Evolutionary conservation across 768 basidiomycete species (phyloP).

Genomic region (Termitomyces sp.): DNA sequence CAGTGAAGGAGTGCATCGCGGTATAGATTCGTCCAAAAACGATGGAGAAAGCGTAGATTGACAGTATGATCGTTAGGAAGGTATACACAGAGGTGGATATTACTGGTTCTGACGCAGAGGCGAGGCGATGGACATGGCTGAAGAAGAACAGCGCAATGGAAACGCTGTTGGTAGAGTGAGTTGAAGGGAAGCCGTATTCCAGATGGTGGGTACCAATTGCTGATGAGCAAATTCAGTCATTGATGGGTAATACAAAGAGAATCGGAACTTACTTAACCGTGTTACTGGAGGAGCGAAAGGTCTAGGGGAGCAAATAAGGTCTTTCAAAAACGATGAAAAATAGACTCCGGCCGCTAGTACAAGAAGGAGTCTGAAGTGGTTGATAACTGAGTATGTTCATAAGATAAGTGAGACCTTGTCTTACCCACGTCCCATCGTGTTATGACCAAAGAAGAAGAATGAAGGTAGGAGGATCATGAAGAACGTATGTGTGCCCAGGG

Average conservation of each 20-base stretch:
- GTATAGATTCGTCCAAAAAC: slow-evolving; percentile 81
- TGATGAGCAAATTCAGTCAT: slow-evolving; percentile 19
- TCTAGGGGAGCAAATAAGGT: slow-evolving; percentile 84
- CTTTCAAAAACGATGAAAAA: slow-evolving; percentile 82
- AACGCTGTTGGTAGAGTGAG: slow-evolving; percentile 88
- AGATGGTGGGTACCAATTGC: slow-evolving; percentile 77
- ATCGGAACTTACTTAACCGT: slow-evolving; percentile 56
- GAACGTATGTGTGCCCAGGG: slow-evolving; percentile 83
- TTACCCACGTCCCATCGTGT: slow-evolving; percentile 68
- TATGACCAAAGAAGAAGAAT: slow-evolving; percentile 85
- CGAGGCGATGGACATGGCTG: slow-evolving; percentile 49
- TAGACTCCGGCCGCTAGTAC: slow-evolving; percentile 81
- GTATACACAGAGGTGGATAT: slow-evolving; percentile 45
- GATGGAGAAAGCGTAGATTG: slow-evolving; percentile 62
- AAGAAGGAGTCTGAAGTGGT: slow-evolving; percentile 48
- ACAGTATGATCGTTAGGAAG: slow-evolving; percentile 37
- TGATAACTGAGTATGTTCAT: background rate
- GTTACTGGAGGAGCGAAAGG: slow-evolving; percentile 89
- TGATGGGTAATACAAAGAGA: background rate
- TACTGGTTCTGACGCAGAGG: slow-evolving; percentile 26
- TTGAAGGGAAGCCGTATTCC: slow-evolving; percentile 95
- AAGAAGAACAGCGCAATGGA: slow-evolving; percentile 85
- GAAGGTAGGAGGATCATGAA: slow-evolving; percentile 88
- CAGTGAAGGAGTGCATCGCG: slow-evolving; percentile 85
- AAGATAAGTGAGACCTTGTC: slow-evolving; percentile 18